These are phyloP conservation scores for Leccinum obscurum DNA, from an alignment of 768 basidiomycete genomes.

Conservation along the genomic window DNA sequence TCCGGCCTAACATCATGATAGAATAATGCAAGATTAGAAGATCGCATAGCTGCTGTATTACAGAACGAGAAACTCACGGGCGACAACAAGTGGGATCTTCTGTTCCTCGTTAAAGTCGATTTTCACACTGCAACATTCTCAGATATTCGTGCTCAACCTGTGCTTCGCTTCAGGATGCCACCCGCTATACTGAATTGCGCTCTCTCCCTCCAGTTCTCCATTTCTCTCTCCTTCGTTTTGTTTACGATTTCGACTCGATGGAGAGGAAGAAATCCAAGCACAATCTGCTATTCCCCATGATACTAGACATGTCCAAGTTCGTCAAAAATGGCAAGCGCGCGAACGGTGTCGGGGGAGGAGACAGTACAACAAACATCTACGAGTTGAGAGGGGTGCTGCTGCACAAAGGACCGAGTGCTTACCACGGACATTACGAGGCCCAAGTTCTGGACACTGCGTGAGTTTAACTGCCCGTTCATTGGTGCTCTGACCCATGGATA, in stretches of 20 bases:
- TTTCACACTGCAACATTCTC: neutral
- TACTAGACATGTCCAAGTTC: conserved; percentile 72
- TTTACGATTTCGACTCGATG: conserved; percentile 76
- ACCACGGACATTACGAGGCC: conserved; percentile 88
- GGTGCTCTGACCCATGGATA: conserved; percentile 6
- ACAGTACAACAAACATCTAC: conserved; percentile 49
- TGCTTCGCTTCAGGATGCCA: conserved; percentile 71
- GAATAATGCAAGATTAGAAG: conserved; percentile 73
- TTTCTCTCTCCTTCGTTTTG: conserved; percentile 91
- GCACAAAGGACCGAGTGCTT: conserved; percentile 91
- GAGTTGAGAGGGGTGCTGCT: conserved; percentile 82
- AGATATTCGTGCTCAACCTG: conserved; percentile 86
- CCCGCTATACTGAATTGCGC: conserved; percentile 68
- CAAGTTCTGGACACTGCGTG: conserved; percentile 76
- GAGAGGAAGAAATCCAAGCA: conserved; percentile 89
- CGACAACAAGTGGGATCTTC: conserved; percentile 68
- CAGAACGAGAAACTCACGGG: conserved; percentile 72
- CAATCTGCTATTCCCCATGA: conserved; percentile 70
- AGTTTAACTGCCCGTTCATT: conserved; percentile 22
- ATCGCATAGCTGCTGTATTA: conserved; percentile 64
- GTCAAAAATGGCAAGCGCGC: conserved; percentile 36
- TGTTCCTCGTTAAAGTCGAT: neutral
- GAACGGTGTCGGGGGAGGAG: conserved; percentile 15
- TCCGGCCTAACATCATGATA: conserved; percentile 28
- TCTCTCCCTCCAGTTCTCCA: conserved; percentile 85